A percentile compares a stretch with the other conserved stretches of the same genome.
Conservation (phyloP, 140 eudicot species). For the Bidens hawaiensis region DNA sequence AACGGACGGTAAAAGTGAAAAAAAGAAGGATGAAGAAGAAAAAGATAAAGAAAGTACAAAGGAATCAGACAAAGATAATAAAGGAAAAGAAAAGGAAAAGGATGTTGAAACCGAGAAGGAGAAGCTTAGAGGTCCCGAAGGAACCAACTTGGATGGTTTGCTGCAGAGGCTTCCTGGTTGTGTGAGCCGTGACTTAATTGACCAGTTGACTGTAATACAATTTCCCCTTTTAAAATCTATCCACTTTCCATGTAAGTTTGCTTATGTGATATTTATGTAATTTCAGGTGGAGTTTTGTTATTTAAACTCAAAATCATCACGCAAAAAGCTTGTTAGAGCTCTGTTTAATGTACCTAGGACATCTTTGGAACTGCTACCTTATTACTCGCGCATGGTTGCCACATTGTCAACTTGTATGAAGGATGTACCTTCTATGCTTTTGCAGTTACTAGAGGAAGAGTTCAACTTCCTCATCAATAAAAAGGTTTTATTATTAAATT, state of each 20-base stretch:
- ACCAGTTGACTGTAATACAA: conserved; percentile 72
- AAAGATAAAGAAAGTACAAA: conserved; percentile 52
- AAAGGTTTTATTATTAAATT: conserved; percentile 44
- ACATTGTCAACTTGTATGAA: conserved; percentile 94
- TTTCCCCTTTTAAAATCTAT: background rate
- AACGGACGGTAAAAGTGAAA: conserved; percentile 49
- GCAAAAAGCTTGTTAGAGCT: conserved; percentile 93
- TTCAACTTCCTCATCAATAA: conserved; percentile 76
- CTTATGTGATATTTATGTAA: background rate
- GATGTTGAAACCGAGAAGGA: conserved; percentile 79
- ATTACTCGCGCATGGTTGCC: conserved; percentile 96
- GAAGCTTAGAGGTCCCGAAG: conserved; percentile 85
- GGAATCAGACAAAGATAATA: conserved; percentile 54
- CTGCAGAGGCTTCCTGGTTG: conserved; percentile 93
- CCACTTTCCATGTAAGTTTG: background rate
- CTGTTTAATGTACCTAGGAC: conserved; percentile 94
- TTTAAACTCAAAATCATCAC: conserved; percentile 77
- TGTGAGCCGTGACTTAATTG: conserved; percentile 96
- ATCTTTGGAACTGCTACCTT: conserved; percentile 79
- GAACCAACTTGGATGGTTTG: conserved; percentile 83
- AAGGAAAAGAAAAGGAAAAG: conserved; percentile 59
- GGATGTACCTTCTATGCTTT: conserved; percentile 82
- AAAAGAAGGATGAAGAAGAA: conserved; percentile 78
- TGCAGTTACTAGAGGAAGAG: conserved; percentile 92
- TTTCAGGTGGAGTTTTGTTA: conserved; percentile 95